Conservation (phyloP, 208 protist genomes). For the Trypanosoma lewisi region DNA sequence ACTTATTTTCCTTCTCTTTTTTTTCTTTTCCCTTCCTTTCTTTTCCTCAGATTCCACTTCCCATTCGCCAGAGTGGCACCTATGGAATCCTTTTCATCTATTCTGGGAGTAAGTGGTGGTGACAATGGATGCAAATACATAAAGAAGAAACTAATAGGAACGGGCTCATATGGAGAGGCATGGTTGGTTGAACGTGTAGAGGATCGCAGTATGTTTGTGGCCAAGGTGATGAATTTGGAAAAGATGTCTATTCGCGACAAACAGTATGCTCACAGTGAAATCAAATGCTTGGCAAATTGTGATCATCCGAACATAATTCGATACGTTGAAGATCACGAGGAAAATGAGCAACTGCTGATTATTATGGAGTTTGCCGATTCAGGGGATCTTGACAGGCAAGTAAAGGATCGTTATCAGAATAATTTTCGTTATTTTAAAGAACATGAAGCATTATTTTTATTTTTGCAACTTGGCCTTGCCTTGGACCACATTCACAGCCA, state of each 20-base stretch:
- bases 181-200: constrained; percentile 65
- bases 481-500: constrained; percentile 88
- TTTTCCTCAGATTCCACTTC: neutral
- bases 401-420: constrained; percentile 53
- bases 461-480: constrained; percentile 81
- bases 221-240: constrained; percentile 78
- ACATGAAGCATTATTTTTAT: constrained; percentile 84
- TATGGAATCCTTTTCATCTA: constrained; percentile 29
- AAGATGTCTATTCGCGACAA: constrained; percentile 85
- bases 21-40: neutral
- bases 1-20: constrained; percentile 6
- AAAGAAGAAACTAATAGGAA: constrained; percentile 81
- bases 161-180: constrained; percentile 84
- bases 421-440: constrained; percentile 77
- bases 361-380: constrained; percentile 90
- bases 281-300: constrained; percentile 81
- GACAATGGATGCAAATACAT: constrained; percentile 63
- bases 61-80: neutral
- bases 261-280: constrained; percentile 83
- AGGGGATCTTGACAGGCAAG: constrained; percentile 79
- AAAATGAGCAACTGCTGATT: constrained; percentile 78
- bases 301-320: constrained; percentile 86
- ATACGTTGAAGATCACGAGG: constrained; percentile 83
- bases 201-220: constrained; percentile 73
- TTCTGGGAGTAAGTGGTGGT: constrained; percentile 43